These are phyloP conservation scores for Aureobasidium pullulans DNA, from an alignment of 2,329 filamentous ascomycete genomes.

Conservation along the genomic window DNA sequence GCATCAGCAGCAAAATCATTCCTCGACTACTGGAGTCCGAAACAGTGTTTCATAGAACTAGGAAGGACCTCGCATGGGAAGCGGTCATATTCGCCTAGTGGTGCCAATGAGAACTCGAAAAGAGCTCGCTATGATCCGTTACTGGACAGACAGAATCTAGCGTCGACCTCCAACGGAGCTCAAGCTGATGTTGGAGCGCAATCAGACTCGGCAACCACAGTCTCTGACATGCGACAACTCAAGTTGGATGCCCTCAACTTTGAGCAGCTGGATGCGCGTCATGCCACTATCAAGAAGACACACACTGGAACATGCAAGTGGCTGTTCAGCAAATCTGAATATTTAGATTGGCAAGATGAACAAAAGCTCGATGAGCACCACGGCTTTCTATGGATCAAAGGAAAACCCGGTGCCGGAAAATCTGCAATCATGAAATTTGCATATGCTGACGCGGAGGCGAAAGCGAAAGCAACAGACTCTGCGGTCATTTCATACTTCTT, in stretches of 20 bases:
- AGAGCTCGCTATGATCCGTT: too few species aligned
- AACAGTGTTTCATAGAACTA: too few species aligned
- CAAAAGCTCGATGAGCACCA: slow-evolving; percentile 12
- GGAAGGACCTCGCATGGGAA: too few species aligned
- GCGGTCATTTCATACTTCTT: neutral
- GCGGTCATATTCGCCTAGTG: neutral
- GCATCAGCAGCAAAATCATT: slow-evolving; percentile 15
- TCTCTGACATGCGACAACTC: too few species aligned
- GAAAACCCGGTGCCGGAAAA: slow-evolving; percentile 17
- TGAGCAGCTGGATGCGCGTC: slow-evolving; percentile 29
- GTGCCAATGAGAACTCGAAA: too few species aligned
- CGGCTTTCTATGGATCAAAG: slow-evolving; percentile 18
- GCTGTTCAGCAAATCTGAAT: slow-evolving; percentile 31
- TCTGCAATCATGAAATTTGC: slow-evolving; percentile 17
- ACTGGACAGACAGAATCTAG: too few species aligned
- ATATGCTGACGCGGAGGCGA: too few species aligned
- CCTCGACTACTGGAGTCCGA: too few species aligned
- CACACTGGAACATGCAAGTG: slow-evolving; percentile 37
- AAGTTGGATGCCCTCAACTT: neutral
- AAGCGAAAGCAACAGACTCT: too few species aligned
- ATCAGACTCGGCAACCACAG: too few species aligned
- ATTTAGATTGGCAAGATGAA: slow-evolving; percentile 33
- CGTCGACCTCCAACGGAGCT: too few species aligned
- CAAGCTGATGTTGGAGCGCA: too few species aligned
- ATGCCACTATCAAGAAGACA: slow-evolving; percentile 30